phyloP scores from a whole-genome alignment of 441 rosid species.

The Syzygium syzygioides region DNA sequence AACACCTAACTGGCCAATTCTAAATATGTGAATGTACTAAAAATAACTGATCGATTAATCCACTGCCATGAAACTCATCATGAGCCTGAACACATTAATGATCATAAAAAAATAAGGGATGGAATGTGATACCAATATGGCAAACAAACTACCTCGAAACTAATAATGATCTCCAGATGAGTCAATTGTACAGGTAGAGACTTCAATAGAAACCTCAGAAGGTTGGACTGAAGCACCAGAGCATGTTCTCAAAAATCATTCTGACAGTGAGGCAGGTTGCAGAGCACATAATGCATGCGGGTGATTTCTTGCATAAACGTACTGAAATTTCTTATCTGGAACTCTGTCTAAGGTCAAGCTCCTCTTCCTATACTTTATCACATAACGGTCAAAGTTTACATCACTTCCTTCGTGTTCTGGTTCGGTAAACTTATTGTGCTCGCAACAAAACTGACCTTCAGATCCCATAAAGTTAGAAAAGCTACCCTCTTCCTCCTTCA shows the following conservation, averaged over 20 bases:
- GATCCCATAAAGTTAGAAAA: constrained; percentile 18
- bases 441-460: constrained; percentile 13
- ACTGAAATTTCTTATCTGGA: constrained; percentile 1
- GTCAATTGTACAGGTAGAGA: background rate
- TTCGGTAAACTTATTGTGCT: constrained; percentile 3
- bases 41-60: background rate
- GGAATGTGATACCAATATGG: background rate
- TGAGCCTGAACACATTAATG: background rate
- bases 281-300: background rate
- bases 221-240: background rate
- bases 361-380: constrained; percentile 36
- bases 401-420: constrained; percentile 3
- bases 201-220: constrained; percentile 1
- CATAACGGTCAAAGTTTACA: constrained; percentile 23
- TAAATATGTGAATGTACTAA: background rate
- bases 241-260: constrained; percentile 4
- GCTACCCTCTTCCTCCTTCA: constrained; percentile 26
- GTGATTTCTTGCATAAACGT: constrained; percentile 9
- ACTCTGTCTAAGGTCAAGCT: constrained; percentile 6
- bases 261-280: constrained; percentile 2
- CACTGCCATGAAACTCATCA: background rate
- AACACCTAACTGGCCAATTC: background rate
- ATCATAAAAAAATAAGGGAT: background rate
- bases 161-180: background rate
- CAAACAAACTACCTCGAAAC: background rate